These are phyloP conservation scores for Nemania sp. DNA, from an alignment of 2,329 filamentous ascomycete species.

Conservation along the genomic window DNA sequence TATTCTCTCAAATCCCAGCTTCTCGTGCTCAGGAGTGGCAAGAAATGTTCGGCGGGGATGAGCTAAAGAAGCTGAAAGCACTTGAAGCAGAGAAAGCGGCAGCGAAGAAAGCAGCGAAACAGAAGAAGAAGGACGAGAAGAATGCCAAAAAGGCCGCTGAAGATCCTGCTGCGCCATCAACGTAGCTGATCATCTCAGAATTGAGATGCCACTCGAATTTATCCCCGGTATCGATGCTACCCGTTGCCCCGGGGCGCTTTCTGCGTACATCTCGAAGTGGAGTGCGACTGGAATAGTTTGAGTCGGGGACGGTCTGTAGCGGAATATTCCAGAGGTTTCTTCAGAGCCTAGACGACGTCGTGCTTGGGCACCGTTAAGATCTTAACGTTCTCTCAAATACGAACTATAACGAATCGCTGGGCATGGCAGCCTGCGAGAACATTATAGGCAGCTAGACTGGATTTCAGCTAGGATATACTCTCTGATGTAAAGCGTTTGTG, in stretches of 20 bases:
- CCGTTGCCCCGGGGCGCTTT: not conserved
- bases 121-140: slow-evolving; percentile 57
- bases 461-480: not conserved
- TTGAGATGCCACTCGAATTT: not conserved
- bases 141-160: slow-evolving; percentile 43
- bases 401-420: too few species aligned
- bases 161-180: not conserved
- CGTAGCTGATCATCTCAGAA: not conserved
- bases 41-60: slow-evolving; percentile 69
- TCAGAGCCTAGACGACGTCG: too few species aligned
- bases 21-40: slow-evolving; percentile 83
- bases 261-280: not conserved
- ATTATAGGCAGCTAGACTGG: not conserved
- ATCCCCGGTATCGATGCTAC: not conserved
- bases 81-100: slow-evolving; percentile 55
- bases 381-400: too few species aligned
- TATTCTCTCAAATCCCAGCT: slow-evolving; percentile 82
- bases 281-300: too few species aligned
- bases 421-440: too few species aligned
- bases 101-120: slow-evolving; percentile 56
- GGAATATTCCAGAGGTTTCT: too few species aligned
- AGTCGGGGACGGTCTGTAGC: too few species aligned
- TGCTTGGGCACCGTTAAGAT: too few species aligned
- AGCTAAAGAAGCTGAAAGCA: slow-evolving; percentile 71
- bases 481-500: not conserved